phyloP scores from a whole-genome alignment of 2,329 filamentous ascomycete species.

The Xylariaceae sp. region DNA sequence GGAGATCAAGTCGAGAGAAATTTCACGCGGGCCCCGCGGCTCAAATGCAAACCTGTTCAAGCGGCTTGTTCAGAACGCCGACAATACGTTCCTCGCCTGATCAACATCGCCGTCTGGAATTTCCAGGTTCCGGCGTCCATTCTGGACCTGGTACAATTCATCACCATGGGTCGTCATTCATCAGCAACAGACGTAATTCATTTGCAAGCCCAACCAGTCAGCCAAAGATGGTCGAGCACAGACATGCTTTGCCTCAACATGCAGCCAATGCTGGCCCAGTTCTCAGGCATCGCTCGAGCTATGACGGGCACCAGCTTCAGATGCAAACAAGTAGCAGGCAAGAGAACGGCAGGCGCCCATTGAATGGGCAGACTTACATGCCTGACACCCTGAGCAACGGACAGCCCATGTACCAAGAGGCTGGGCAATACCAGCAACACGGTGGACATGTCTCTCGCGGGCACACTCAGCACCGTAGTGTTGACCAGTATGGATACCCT shows the following conservation, averaged over 20 bases:
- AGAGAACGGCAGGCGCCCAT: conserved; percentile 26
- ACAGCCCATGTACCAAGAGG: conserved; percentile 25
- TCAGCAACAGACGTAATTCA: conserved; percentile 33
- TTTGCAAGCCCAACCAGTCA: conserved; percentile 29
- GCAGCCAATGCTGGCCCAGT: conserved; percentile 11
- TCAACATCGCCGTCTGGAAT: conserved; percentile 8
- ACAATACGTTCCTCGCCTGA: conserved; percentile 25
- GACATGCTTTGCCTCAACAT: conserved; percentile 16
- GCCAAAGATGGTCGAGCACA: conserved; percentile 17
- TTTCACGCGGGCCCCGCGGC: conserved; percentile 11
- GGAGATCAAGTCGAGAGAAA: conserved; percentile 21
- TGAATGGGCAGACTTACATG: conserved; percentile 23
- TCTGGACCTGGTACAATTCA: conserved; percentile 26
- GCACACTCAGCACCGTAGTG: conserved; percentile 38
- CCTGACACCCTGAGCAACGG: conserved; percentile 26
- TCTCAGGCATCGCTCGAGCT: conserved; percentile 26
- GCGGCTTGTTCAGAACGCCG: conserved; percentile 20
- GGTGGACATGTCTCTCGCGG: conserved; percentile 33
- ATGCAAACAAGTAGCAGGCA: conserved; percentile 15
- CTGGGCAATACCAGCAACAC: conserved; percentile 31
- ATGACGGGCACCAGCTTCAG: conserved; percentile 22
- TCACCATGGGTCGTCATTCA: conserved; percentile 26
- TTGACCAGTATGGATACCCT: conserved; percentile 29
- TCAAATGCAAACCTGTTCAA: conserved; percentile 14
- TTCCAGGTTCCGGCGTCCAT: conserved; percentile 29